A percentile compares a stretch with the other conserved stretches of the same genome.
phyloP scores from a whole-genome alignment of 352 stramenopile genomes.

The Pseudoperonospora humuli region DNA sequence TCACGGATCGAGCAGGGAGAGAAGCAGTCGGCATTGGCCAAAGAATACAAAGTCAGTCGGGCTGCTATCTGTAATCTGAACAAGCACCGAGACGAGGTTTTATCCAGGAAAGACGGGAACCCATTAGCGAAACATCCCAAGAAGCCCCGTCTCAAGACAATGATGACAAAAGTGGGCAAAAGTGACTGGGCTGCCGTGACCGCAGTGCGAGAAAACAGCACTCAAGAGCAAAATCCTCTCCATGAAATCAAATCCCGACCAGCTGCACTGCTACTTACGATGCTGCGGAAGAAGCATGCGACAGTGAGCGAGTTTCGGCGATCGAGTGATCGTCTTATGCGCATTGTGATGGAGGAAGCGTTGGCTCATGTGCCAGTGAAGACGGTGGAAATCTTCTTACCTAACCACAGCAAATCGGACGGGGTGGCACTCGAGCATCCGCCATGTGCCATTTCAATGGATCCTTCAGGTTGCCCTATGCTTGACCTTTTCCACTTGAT shows the following conservation, averaged over 20 bases:
- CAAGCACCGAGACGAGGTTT: slow-evolving; percentile 45
- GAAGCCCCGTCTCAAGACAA: slow-evolving; percentile 29
- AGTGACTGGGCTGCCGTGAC: slow-evolving; percentile 9
- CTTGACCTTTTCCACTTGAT: slow-evolving; percentile 28
- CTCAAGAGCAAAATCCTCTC: slow-evolving; percentile 2
- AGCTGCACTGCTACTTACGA: slow-evolving; percentile 32
- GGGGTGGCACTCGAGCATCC: slow-evolving; percentile 29
- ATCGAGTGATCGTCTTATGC: slow-evolving; percentile 33
- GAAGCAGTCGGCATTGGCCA: slow-evolving; percentile 52
- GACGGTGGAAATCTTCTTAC: slow-evolving; percentile 23
- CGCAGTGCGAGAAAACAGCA: neutral
- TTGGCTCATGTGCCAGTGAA: slow-evolving; percentile 31
- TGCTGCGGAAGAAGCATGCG: slow-evolving; percentile 28
- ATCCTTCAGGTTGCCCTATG: slow-evolving; percentile 22
- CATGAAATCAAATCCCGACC: slow-evolving; percentile 39
- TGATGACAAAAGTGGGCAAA: slow-evolving; percentile 10
- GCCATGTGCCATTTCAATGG: slow-evolving; percentile 30
- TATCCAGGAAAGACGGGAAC: slow-evolving; percentile 40
- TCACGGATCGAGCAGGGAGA: slow-evolving; percentile 48
- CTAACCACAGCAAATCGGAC: slow-evolving; percentile 20
- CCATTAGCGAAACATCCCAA: slow-evolving; percentile 49
- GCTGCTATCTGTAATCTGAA: slow-evolving; percentile 64
- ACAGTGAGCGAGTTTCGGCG: slow-evolving; percentile 27
- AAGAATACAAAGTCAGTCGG: slow-evolving; percentile 59
- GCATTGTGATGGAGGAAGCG: slow-evolving; percentile 49